A percentile compares a stretch with the other conserved stretches of the same genome.
These are phyloP conservation scores for Chamaenerion angustifolium DNA, from an alignment of 345 rosid species.

Conservation along the genomic window DNA sequence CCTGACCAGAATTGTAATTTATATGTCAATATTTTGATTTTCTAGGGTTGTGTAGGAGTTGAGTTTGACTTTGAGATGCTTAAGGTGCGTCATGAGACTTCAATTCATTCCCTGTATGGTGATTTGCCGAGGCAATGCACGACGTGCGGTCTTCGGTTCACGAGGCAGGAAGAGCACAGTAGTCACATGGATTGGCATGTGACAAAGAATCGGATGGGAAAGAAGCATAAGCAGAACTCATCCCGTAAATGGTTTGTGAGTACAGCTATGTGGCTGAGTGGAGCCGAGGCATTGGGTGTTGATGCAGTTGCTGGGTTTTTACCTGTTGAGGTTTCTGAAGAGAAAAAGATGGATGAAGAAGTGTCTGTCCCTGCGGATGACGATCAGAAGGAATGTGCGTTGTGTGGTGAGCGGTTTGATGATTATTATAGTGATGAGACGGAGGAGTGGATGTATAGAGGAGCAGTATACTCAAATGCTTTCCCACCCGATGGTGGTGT, in stretches of 20 bases:
- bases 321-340: conserved; percentile 47
- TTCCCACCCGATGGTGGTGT: conserved; percentile 39
- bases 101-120: conserved; percentile 57
- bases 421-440: conserved; percentile 94
- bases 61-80: conserved; percentile 75
- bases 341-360: conserved; percentile 83
- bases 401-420: conserved; percentile 95
- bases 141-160: conserved; percentile 90
- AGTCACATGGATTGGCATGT: conserved; percentile 99
- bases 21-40: too few species aligned
- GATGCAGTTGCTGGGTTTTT: conserved; percentile 91
- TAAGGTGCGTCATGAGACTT: conserved; percentile 75
- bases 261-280: conserved; percentile 94
- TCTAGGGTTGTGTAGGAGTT: conserved; percentile 38
- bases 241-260: conserved; percentile 99
- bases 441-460: conserved; percentile 99
- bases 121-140: conserved; percentile 97
- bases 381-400: conserved; percentile 77
- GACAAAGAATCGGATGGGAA: conserved; percentile 89
- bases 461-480: conserved; percentile 90
- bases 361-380: conserved; percentile 98
- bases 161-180: conserved; percentile 89
- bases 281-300: conserved; percentile 92
- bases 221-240: conserved; percentile 86
- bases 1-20: too few species aligned